phyloP scores from a whole-genome alignment of 345 rosid genomes.

The Hypericum perforatum region DNA sequence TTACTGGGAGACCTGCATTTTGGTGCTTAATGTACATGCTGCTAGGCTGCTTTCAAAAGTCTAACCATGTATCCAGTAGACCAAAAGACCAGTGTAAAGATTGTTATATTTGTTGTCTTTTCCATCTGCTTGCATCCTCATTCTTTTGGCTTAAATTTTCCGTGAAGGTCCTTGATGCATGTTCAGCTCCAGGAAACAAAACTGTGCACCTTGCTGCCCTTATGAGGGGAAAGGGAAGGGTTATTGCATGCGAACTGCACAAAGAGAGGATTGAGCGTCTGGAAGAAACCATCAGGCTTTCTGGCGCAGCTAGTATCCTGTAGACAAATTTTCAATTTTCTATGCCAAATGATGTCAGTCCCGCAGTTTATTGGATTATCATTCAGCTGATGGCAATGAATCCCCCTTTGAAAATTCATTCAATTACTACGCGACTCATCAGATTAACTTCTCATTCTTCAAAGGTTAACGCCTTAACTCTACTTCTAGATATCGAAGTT shows the following conservation, averaged over 20 bases:
- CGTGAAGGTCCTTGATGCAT: constrained; percentile 90
- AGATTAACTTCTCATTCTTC: too few species aligned
- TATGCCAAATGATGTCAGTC: background rate
- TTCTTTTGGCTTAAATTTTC: constrained; percentile 1
- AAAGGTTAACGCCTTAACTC: constrained; percentile 5
- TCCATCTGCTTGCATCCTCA: background rate
- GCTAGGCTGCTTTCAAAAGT: too few species aligned
- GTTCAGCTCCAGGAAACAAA: constrained; percentile 98
- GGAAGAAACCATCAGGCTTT: constrained; percentile 60
- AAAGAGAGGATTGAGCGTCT: constrained; percentile 60
- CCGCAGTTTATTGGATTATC: background rate
- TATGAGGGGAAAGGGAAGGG: constrained; percentile 68
- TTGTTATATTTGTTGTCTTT: too few species aligned
- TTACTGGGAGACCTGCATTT: too few species aligned
- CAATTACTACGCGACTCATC: background rate
- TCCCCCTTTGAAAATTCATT: too few species aligned
- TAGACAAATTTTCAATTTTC: constrained; percentile 5
- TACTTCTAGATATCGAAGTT: constrained; percentile 44
- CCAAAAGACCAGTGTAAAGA: too few species aligned
- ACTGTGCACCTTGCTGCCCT: constrained; percentile 92
- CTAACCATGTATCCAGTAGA: too few species aligned
- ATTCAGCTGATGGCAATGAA: too few species aligned
- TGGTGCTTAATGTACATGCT: too few species aligned
- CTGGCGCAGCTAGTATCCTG: constrained; percentile 87
- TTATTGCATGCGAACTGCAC: constrained; percentile 73